Evolutionary conservation across 2,329 filamentous ascomycete genomes (phyloP).

Genomic region (Penicillium aurantiogriseum): DNA sequence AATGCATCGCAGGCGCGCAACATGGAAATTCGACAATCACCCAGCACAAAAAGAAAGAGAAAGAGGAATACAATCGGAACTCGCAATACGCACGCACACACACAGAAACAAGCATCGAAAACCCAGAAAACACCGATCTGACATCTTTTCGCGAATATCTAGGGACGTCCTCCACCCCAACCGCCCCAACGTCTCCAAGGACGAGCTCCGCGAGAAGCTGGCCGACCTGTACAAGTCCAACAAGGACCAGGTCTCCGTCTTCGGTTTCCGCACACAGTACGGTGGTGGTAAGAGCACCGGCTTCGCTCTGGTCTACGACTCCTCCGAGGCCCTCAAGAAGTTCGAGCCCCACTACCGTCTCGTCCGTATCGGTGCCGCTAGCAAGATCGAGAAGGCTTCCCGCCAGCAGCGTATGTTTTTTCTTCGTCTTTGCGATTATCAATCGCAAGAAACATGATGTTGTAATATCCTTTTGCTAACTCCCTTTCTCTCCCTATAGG

Average conservation of each 20-base stretch:
- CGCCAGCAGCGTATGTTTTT: constrained; percentile 94
- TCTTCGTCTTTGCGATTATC: not conserved
- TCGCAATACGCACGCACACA: constrained; percentile 3
- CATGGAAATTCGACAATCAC: constrained; percentile 10
- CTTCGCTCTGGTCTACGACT: constrained; percentile 98
- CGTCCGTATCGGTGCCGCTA: constrained; percentile 85
- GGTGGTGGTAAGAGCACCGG: constrained; percentile 99
- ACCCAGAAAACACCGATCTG: constrained; percentile 17
- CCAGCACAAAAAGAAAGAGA: constrained; percentile 1
- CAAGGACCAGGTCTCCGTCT: constrained; percentile 97
- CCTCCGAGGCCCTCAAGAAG: constrained; percentile 97
- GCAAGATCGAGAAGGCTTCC: constrained; percentile 94
- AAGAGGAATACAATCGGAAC: constrained; percentile 2
- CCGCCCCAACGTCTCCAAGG: constrained; percentile 98
- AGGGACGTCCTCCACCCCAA: constrained; percentile 99
- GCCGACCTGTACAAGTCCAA: constrained; percentile 94
- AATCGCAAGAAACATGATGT: not conserved
- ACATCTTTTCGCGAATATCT: constrained; percentile 22
- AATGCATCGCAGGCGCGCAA: constrained; percentile 12
- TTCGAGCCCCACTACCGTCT: constrained; percentile 99
- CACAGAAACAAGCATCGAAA: constrained; percentile 6
- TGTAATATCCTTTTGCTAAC: not conserved
- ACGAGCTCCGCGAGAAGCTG: constrained; percentile 95
- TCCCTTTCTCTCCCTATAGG: constrained; percentile 56
- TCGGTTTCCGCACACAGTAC: constrained; percentile 97